Conservation (phyloP, 768 basidiomycete genomes). For the Mrakia blollopis region DNA sequence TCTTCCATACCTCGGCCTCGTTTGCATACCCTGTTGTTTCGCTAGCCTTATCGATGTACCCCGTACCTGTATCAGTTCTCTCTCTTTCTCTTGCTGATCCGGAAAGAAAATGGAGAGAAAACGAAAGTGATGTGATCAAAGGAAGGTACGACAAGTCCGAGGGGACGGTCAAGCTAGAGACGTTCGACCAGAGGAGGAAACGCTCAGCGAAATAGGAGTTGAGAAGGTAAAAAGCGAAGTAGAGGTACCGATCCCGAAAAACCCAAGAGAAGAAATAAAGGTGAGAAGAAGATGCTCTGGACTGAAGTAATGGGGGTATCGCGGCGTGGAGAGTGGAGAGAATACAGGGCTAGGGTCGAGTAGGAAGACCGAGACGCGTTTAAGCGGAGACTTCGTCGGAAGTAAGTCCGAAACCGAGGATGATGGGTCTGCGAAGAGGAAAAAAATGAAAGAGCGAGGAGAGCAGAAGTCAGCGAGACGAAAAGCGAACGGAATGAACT, state of each 20-base stretch:
- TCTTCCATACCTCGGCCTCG: background rate
- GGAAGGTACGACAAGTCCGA: background rate
- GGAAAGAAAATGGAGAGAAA: background rate
- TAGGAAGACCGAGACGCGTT: background rate
- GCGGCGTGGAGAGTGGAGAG: background rate
- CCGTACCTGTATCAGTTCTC: too few relatives aligned
- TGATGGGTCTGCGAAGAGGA: conserved; percentile 7
- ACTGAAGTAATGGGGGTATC: background rate
- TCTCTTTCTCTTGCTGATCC: background rate
- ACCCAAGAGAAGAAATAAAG: background rate
- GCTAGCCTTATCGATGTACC: background rate
- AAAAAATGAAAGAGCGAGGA: background rate
- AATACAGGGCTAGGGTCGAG: background rate
- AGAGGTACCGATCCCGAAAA: background rate
- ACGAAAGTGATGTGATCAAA: background rate
- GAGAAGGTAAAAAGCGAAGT: too few relatives aligned
- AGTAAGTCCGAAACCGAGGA: background rate
- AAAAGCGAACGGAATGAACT: too few relatives aligned
- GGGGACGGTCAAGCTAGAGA: background rate
- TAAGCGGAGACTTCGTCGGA: conserved; percentile 8
- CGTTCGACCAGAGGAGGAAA: background rate
- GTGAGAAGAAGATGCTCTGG: background rate
- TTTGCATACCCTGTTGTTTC: background rate
- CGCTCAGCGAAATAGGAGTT: background rate
- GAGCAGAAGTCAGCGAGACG: background rate